Percentiles rank a stretch among this genome's conserved stretches.
phyloP scores from a whole-genome alignment of 352 stramenopile genomes.

The Globisporangium cylindrosporum region DNA sequence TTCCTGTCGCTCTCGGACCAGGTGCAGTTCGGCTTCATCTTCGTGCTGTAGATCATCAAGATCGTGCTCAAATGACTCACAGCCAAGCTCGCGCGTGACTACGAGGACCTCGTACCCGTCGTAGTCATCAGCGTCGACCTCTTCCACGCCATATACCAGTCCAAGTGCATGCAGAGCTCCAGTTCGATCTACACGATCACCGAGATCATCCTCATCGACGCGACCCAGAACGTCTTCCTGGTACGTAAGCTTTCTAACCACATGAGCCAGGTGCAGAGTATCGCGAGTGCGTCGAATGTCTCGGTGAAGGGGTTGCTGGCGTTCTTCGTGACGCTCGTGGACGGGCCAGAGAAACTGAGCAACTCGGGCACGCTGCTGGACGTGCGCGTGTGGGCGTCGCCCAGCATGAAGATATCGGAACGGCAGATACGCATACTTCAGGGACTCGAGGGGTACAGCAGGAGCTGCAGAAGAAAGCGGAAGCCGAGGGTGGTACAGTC shows the following conservation, averaged over 20 bases:
- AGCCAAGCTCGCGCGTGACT: not conserved
- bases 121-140: conserved; percentile 2
- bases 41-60: conserved; percentile 7
- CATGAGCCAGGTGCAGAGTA: not conserved
- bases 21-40: not conserved
- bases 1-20: not conserved
- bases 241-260: not conserved
- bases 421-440: not conserved
- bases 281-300: not conserved
- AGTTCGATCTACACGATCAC: not conserved
- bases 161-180: conserved; percentile 11
- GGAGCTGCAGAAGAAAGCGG: not conserved
- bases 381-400: not conserved
- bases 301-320: not conserved
- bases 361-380: not conserved
- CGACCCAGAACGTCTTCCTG: not conserved
- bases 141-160: conserved; percentile 11
- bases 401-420: not conserved
- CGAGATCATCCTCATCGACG: conserved; percentile 3
- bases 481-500: not conserved
- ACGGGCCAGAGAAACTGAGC: not conserved
- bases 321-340: not conserved
- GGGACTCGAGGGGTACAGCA: not conserved
- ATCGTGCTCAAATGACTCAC: not conserved
- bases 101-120: conserved; percentile 4